Base-by-base conservation (phyloP, 768 basidiomycete genomes). In the Dendrothele bispora region DNA sequence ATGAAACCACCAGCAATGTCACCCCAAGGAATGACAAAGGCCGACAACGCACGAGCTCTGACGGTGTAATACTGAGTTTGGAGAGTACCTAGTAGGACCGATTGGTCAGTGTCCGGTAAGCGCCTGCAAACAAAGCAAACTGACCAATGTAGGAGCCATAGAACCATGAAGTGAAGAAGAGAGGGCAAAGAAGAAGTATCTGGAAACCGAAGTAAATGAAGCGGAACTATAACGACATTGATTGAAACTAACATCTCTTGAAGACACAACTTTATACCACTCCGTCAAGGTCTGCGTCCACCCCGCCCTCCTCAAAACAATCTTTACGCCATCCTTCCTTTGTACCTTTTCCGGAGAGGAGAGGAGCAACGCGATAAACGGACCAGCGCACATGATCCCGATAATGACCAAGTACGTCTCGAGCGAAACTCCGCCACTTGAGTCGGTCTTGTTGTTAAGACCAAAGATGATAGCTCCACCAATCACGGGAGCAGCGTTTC, bases 101-200 rank as follows among this genome's bases (percentile, higher is more conserved):
- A 45, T n/a, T 45, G 6, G 5, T 15, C 4, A 21, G 12, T 7
- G 18, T 20, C 10, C 18, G 15, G 24, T 21, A 32, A 5, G 12
- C 25, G n/a, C 21, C 27, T 28, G 21, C 36, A 17, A 39, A 8
- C 36, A 4, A 35, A 8, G 11, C 34, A 46, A 11, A 34, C 48
- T 41, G 21, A 55, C 58, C 65, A 24, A 63, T 63, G 40, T 67
- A 65, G 4, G 60, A 61, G 14, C 61, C 61, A 32, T 64, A 67
- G 47, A 67, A 67, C 65, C 65, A 67, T 7, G 61, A 63, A 1
- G 64, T 65, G 51, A 67, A 67, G 46, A 67, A 65, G 7, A 66
- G 50, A 2, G 65, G 65, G 49, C 62, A 65, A 6, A 66, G 54
- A 3, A 65, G 56, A 20, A 66, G 61, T 29, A 66, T 63, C 62